Evolutionary conservation across 768 basidiomycete species (phyloP).

Genomic region (Calocybe cyanea): DNA sequence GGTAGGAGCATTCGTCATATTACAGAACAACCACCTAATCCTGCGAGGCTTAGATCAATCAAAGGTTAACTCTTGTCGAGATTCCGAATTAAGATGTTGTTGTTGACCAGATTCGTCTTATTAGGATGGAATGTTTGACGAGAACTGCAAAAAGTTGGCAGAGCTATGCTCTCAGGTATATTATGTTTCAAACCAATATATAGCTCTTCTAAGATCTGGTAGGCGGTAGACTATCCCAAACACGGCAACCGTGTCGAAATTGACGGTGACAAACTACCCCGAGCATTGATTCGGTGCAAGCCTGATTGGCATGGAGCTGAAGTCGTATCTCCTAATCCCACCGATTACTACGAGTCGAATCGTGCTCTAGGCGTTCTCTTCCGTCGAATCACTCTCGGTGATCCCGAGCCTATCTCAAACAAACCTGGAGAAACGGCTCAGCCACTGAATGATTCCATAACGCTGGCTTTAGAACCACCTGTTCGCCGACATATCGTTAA

Average conservation of each 20-base stretch:
- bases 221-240: conserved; percentile 82
- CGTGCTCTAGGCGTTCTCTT: conserved; percentile 72
- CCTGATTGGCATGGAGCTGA: conserved; percentile 79
- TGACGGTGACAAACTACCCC: conserved; percentile 41
- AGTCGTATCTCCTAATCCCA: conserved; percentile 43
- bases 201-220: not conserved
- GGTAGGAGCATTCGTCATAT: conserved; percentile 34
- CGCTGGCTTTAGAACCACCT: conserved; percentile 24
- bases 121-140: conserved; percentile 61
- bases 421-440: conserved; percentile 8
- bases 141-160: conserved; percentile 54
- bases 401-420: conserved; percentile 25
- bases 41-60: conserved; percentile 56
- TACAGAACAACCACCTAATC: not conserved
- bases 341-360: conserved; percentile 66
- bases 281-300: conserved; percentile 57
- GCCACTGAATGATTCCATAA: conserved; percentile 35
- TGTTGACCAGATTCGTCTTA: not conserved
- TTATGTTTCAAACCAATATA: conserved; percentile 12
- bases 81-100: no score
- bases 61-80: conserved; percentile 34
- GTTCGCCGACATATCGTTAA: conserved; percentile 29
- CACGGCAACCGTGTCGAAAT: conserved; percentile 65
- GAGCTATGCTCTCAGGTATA: conserved; percentile 56
- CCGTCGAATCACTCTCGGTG: conserved; percentile 52